Base-by-base conservation (phyloP, 2,329 filamentous ascomycete species). In the Pseudocercospora eumusae region DNA sequence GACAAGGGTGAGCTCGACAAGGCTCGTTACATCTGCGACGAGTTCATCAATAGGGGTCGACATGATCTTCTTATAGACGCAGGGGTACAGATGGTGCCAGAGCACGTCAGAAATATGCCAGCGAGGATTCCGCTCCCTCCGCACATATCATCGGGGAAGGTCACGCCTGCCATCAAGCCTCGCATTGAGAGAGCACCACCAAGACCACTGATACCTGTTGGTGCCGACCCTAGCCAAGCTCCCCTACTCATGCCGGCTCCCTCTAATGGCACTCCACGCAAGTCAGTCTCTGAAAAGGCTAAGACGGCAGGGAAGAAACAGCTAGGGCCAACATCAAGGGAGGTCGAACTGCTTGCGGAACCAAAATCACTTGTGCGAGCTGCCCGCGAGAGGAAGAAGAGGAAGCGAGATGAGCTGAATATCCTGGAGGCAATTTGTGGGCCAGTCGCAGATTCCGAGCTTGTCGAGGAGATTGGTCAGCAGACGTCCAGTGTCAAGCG, bases 21-120 rank as follows among this genome's bases (percentile, higher is more conserved):
- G 70, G 92, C 92, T 1, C 85, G 92, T 62, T 87, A 89, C 62
- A 84, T 92, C 56, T 86, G 91, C 54, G 89, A 88, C 33, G 89
- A 96, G 73, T 87, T 91, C 8, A 84, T 93, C 68, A 81, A 85
- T 31, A 78, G 92, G 28, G 82, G 82, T 54, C 60, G 66, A n/a
- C 65, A 64, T 25, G 69, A 73, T 52, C 62, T 70, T 28, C 64
- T 73, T 40, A 59, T 59, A 11, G 64, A 66, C 13, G 62, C 64
- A 28, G 61, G 61, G 18, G 66, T 69, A 21, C 47, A 66, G 59
- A 66, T 68, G 65, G 59, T 68, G 10, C 67, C 67, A 18, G 58
- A 63, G 23, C 57, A 59, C 7, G 57, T 63, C 53, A 59, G 52
- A 23, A 40, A 40, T n/a, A 21, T 33, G 28, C 52, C 52, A 11